Conservation (phyloP, 306 rosid species). For the Luffa aegyptiaca region DNA sequence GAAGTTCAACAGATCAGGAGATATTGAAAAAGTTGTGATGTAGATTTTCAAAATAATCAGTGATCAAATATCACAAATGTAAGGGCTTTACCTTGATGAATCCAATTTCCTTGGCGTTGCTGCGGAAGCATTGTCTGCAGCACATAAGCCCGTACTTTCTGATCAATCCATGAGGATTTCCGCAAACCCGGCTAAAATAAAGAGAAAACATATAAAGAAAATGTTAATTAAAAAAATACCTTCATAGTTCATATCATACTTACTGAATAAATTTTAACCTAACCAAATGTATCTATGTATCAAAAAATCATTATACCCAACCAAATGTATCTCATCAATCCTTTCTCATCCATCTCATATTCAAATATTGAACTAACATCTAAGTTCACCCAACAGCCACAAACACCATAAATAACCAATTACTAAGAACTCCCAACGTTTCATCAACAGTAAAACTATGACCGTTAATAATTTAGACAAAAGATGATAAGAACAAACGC, state of each 20-base stretch:
- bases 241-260: not conserved
- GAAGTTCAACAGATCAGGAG: not conserved
- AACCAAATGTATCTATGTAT: not conserved
- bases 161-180: conserved; percentile 80
- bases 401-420: not conserved
- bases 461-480: no score
- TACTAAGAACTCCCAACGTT: not conserved
- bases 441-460: not conserved
- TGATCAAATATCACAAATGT: not conserved
- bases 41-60: not conserved
- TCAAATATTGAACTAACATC: not conserved
- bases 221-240: not conserved
- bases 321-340: not conserved
- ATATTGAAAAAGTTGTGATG: not conserved
- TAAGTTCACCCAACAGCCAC: not conserved
- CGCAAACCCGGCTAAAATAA: conserved; percentile 39
- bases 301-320: not conserved
- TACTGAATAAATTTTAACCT: not conserved
- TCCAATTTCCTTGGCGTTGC: conserved; percentile 96
- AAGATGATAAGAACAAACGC: not conserved
- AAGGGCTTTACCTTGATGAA: conserved; percentile 57
- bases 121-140: conserved; percentile 96
- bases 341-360: not conserved
- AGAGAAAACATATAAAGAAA: not conserved
- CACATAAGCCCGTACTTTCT: conserved; percentile 93